phyloP scores from a whole-genome alignment of 371 early-diverging fungal species.

The Apophysomyces sp. region DNA sequence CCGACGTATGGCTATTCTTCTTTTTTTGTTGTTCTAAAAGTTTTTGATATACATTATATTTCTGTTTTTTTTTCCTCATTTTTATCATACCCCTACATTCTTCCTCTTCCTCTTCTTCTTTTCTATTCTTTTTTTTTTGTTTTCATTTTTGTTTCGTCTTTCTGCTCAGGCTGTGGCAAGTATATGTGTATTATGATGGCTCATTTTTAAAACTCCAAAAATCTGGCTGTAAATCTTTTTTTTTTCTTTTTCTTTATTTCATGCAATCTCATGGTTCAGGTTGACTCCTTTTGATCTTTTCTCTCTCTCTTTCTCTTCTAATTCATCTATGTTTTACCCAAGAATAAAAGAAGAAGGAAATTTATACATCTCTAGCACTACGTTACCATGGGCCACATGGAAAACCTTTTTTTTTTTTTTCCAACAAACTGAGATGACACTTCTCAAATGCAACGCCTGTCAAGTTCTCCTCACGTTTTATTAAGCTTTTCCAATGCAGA shows the following conservation, averaged over 20 bases:
- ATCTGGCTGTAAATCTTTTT: background rate
- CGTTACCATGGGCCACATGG: no score
- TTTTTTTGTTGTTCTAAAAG: background rate
- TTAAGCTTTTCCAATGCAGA: no score
- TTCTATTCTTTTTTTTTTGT: background rate
- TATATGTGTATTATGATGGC: background rate
- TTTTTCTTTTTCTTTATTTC: no score
- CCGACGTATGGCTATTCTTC: no score
- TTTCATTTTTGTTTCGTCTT: background rate
- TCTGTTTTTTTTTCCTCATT: background rate
- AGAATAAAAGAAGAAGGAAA: slow-evolving; percentile 2
- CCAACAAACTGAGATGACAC: no score
- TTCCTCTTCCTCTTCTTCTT: background rate
- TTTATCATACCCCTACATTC: no score
- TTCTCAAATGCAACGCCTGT: no score
- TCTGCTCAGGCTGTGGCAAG: slow-evolving; percentile 1
- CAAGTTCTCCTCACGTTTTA: no score
- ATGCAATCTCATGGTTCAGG: background rate
- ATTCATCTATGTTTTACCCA: background rate
- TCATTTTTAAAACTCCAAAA: background rate
- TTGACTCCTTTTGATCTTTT: background rate
- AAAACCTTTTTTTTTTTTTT: no score
- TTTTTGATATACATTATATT: no score
- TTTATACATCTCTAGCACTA: background rate
- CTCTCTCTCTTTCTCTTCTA: background rate